Conservation (phyloP, 306 rosid genomes). For the Herpetospermum pedunculosum region DNA sequence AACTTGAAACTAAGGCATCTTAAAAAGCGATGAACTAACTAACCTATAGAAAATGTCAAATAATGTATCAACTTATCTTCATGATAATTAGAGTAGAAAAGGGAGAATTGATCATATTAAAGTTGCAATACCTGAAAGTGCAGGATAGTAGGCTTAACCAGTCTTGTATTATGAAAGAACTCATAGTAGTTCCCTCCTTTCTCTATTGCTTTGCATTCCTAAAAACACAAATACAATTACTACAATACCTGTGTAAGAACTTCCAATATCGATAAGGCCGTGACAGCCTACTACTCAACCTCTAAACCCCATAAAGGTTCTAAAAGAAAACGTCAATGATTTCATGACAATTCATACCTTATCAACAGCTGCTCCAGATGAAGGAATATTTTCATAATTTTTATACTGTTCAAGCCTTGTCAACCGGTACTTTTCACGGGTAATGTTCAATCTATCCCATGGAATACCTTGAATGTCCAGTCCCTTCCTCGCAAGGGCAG, state of each 20-base stretch:
- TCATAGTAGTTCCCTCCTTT: constrained; percentile 21
- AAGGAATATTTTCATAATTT: constrained; percentile 28
- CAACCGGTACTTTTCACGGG: constrained; percentile 21
- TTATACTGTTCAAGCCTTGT: constrained; percentile 21
- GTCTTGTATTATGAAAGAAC: constrained; percentile 22
- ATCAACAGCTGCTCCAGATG: constrained; percentile 21
- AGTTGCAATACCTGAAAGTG: constrained; percentile 20
- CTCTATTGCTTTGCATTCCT: constrained; percentile 22
- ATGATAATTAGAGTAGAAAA: background rate
- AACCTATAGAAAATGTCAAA: background rate
- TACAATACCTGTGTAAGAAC: constrained; percentile 7
- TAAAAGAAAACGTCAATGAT: background rate
- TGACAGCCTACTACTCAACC: background rate
- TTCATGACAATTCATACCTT: constrained; percentile 10
- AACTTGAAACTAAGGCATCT: background rate
- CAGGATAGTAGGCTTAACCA: constrained; percentile 23
- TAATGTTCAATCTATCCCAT: constrained; percentile 19
- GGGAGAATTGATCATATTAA: background rate
- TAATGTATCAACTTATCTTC: background rate
- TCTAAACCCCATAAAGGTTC: background rate
- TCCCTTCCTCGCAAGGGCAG: constrained; percentile 26
- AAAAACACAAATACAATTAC: background rate
- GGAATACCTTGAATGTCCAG: constrained; percentile 28
- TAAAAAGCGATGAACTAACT: background rate
- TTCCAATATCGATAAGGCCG: background rate